Conservation (phyloP, 371 early-diverging fungal genomes). For the Mucor piriformis region DNA sequence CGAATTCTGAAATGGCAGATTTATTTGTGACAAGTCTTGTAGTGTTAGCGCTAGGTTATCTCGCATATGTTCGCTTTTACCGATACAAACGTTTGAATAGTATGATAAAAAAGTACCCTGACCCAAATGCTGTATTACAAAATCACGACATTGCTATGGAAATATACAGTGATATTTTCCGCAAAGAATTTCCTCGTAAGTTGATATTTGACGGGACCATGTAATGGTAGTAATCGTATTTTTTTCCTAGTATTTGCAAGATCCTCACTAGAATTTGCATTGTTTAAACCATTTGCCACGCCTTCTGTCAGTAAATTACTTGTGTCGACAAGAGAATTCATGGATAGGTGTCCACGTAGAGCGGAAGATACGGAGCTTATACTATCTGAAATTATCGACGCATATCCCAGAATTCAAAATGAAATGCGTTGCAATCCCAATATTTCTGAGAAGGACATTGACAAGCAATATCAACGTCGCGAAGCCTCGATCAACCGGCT, state of each 20-base stretch:
- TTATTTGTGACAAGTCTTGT: not conserved
- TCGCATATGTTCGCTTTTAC: slow-evolving; percentile 38
- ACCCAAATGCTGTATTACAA: slow-evolving; percentile 44
- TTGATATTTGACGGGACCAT: not conserved
- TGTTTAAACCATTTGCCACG: slow-evolving; percentile 54
- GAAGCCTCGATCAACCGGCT: slow-evolving; percentile 38
- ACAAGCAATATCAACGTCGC: slow-evolving; percentile 37
- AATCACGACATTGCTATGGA: slow-evolving; percentile 45
- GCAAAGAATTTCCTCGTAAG: slow-evolving; percentile 51
- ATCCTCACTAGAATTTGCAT: slow-evolving; percentile 44
- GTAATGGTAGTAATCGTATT: not conserved
- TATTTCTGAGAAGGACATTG: slow-evolving; percentile 26
- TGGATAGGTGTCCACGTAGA: slow-evolving; percentile 35
- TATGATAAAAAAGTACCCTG: slow-evolving; percentile 47
- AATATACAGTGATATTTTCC: slow-evolving; percentile 30
- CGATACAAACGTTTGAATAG: slow-evolving; percentile 38
- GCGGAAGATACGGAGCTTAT: slow-evolving; percentile 57
- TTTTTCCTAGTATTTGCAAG: slow-evolving; percentile 26
- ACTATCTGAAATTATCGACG: slow-evolving; percentile 42
- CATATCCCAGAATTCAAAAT: slow-evolving; percentile 41
- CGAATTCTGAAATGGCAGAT: not conserved
- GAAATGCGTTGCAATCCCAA: slow-evolving; percentile 23
- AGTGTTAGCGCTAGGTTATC: slow-evolving; percentile 14
- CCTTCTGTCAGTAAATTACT: slow-evolving; percentile 56
- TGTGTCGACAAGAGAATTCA: slow-evolving; percentile 50